A percentile compares a stretch with the other conserved stretches of the same genome.
phyloP scores from a whole-genome alignment of 2,329 filamentous ascomycete species.

The Orbilia blumenaviensis region DNA sequence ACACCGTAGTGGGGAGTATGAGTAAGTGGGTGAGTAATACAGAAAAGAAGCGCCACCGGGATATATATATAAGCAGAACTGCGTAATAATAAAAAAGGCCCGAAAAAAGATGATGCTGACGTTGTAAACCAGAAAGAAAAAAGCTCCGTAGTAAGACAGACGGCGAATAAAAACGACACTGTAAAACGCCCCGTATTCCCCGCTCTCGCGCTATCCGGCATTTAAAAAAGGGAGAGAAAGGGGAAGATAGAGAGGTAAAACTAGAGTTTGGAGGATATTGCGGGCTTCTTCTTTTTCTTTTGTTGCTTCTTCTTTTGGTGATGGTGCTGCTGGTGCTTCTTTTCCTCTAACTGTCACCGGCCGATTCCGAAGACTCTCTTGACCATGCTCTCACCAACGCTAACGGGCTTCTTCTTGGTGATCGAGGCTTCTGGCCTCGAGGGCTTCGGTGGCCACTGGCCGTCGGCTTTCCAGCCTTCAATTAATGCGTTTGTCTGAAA shows the following conservation, averaged over 20 bases:
- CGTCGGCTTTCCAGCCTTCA: slow-evolving; percentile 57
- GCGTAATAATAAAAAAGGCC: not conserved
- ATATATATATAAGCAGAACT: not conserved
- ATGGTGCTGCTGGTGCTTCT: not conserved
- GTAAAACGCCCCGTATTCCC: not conserved
- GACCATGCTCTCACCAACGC: slow-evolving; percentile 48
- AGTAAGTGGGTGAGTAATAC: not conserved
- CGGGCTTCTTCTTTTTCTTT: not conserved
- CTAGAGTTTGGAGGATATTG: slow-evolving; percentile 5
- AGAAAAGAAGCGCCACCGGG: not conserved
- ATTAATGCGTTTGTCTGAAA: slow-evolving; percentile 55
- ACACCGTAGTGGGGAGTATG: not conserved
- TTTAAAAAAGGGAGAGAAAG: not conserved
- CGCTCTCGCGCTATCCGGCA: not conserved
- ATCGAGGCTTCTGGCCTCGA: slow-evolving; percentile 55
- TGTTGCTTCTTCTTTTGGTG: not conserved
- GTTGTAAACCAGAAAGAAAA: not conserved
- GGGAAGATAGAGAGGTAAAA: not conserved
- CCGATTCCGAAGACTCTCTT: slow-evolving; percentile 53
- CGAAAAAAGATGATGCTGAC: not conserved
- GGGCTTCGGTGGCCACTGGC: slow-evolving; percentile 57
- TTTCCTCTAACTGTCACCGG: slow-evolving; percentile 22
- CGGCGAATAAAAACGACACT: not conserved
- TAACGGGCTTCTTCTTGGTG: slow-evolving; percentile 52
- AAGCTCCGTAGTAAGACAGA: not conserved